Base-by-base conservation (phyloP, 2,329 filamentous ascomycete species). In the Fusarium penzigii region DNA sequence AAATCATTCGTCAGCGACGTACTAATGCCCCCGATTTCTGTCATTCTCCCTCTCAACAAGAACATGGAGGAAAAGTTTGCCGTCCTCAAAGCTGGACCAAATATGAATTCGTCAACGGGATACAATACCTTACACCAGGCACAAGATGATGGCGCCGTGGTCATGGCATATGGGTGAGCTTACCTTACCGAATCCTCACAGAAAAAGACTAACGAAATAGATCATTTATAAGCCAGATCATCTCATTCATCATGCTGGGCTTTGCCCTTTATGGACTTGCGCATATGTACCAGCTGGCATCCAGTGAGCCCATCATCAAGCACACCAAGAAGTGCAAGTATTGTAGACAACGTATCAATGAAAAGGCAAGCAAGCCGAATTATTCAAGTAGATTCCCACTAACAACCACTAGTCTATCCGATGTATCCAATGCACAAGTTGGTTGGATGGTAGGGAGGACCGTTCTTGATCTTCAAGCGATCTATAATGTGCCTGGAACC, bases 1-100 rank as follows among this genome's bases (percentile, higher is more conserved):
- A 89, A 86, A 51, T 87, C 84, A 9, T 86, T 90, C 64, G 86
- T 90, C 48, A 83, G 80, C 55, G 86, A 89, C 61, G 81, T 90
- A 34, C 72, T 90, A 42, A 80, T 90, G 55, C 88, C 88, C 6
- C 78, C 88, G 1, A 74, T 91, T 29, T 88, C 87, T 2, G 72
- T 90, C 40, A 72, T 91, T 17, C 79, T 89, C 5, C 88, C 88
- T 44, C 72, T 90, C 50, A 81, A 87, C 62, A 82, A 82, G 57
- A 90, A 90, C 65, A 79, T 91, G 64, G 85, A 88, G 64, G 83
- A 89, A 71, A 89, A 89, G 68, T 91, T 91, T 67, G 82, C 86
- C 0, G 81, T 89, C 7, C 70, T 90, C 29, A 78, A 75, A 38
- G 65, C 73, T 0, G 87, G 87, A 0, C 79, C 82, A 3, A 75